phyloP scores from a whole-genome alignment of 2,329 filamentous ascomycete genomes.

The Trichoderma sp. region DNA sequence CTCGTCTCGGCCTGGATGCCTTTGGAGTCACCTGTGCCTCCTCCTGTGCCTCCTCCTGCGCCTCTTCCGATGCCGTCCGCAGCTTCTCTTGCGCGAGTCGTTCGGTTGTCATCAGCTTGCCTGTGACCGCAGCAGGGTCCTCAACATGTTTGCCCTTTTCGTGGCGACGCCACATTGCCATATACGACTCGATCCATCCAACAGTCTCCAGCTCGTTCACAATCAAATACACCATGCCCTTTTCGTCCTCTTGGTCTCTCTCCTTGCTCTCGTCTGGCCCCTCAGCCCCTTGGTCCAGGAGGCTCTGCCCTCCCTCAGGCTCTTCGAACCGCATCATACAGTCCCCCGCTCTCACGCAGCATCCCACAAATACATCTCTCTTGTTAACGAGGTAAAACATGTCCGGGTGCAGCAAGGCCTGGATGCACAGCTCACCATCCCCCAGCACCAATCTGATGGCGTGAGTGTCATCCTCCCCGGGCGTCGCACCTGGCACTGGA shows the following conservation, averaged over 20 bases:
- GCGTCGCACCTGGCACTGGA: constrained; percentile 28
- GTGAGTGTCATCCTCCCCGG: constrained; percentile 39
- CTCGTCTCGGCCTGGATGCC: background rate
- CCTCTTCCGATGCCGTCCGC: constrained; percentile 32
- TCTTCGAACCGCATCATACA: constrained; percentile 34
- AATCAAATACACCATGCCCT: constrained; percentile 43
- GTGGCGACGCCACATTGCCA: constrained; percentile 23
- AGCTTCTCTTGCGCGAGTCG: constrained; percentile 6
- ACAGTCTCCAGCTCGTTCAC: constrained; percentile 44
- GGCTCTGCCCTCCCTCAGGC: background rate
- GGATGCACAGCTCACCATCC: constrained; percentile 53
- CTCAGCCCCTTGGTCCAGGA: background rate
- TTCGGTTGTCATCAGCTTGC: background rate
- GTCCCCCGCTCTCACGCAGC: constrained; percentile 46
- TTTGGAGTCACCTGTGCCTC: background rate
- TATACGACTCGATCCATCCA: constrained; percentile 47
- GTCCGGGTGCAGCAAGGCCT: constrained; percentile 46
- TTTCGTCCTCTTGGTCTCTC: background rate
- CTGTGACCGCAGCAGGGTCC: background rate
- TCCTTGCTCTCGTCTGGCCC: constrained; percentile 1
- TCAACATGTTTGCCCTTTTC: constrained; percentile 11
- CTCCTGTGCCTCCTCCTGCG: constrained; percentile 25
- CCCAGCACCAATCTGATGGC: constrained; percentile 48
- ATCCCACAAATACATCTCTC: constrained; percentile 45
- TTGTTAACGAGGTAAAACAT: constrained; percentile 48